Conservation (phyloP, 1,139 yeast genomes). For the Candida albicans region DNA sequence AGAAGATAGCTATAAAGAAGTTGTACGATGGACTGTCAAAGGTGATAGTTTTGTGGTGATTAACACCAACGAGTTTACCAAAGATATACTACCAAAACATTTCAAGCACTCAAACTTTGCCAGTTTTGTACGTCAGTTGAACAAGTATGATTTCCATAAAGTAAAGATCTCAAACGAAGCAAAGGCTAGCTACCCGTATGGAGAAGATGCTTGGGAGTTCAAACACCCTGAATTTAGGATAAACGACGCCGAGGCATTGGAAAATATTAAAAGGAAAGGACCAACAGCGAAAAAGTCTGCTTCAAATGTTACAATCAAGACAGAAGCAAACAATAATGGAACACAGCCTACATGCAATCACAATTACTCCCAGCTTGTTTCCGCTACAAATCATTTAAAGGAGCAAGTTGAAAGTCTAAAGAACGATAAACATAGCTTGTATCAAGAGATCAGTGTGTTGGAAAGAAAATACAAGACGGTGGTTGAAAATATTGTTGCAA, state of each 20-base stretch:
- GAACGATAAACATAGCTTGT: slow-evolving; percentile 41
- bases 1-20: slow-evolving; percentile 66
- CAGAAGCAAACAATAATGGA: slow-evolving; percentile 5
- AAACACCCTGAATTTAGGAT: slow-evolving; percentile 83
- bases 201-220: slow-evolving; percentile 92
- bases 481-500: slow-evolving; percentile 56
- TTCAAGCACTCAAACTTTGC: slow-evolving; percentile 95
- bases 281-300: slow-evolving; percentile 52
- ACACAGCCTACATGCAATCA: slow-evolving; percentile 10
- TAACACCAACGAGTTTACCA: slow-evolving; percentile 88
- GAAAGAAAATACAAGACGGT: slow-evolving; percentile 64
- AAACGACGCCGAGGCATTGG: slow-evolving; percentile 69
- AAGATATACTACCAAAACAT: slow-evolving; percentile 80
- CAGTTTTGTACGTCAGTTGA: slow-evolving; percentile 88
- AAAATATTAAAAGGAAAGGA: slow-evolving; percentile 77
- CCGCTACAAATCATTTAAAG: slow-evolving; percentile 27
- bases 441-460: slow-evolving; percentile 45
- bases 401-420: slow-evolving; percentile 44
- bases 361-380: slow-evolving; percentile 11
- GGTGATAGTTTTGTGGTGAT: slow-evolving; percentile 89
- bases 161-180: slow-evolving; percentile 65
- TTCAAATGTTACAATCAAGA: slow-evolving; percentile 2
- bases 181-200: slow-evolving; percentile 54
- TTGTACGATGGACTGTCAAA: slow-evolving; percentile 78
- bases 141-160: slow-evolving; percentile 96